Evolutionary conservation across 352 stramenopile genomes (phyloP), one percentile per base, ranked within the genome.

Genomic region (Globisporangium okanoganense): DNA sequence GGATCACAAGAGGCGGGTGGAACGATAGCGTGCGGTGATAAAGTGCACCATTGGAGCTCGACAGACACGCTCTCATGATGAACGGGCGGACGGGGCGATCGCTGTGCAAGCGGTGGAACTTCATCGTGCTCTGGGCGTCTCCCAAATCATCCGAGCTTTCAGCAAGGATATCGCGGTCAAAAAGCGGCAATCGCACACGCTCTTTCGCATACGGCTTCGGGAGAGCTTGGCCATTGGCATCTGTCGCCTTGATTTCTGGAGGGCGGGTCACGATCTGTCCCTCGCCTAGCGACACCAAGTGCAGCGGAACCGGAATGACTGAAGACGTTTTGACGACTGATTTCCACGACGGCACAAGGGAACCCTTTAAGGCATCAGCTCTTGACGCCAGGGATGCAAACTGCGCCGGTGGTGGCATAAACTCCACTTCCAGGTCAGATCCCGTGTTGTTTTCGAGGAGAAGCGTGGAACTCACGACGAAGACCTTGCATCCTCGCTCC

Each of bases 401-500:
- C 35, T 70, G 72, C n/a, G 72, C 60, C 51, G 83, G 71, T 14
- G 76, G 78, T 43, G 79, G 80, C 9, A 94, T 66, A 61, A 93
- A 90, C 54, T 96, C 85, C n/a, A 94, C 69, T 61, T 94, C 80
- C n/a, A 96, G 61, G 33, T 92, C 82, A 10, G 85, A 92, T 2
- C 76, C 78, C 0, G 85, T 94, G 58, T 92, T 88, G 66, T 96
- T 96, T 38, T 94, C 82, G 13, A 96, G 35, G 47, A 92, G 63
- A 56, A 92, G 61, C 10, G 84, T 90, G 6, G 85, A 94, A 1
- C 86, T 84, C 18, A 96, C 82, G 20, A 94, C 82, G 56, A 96
- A 92, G 59, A 89, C 85, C 61, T 96, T 96, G 69, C 82, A 92
- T n/a, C 87, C 87, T 43, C 79, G 81, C 56, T 96, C 82, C 8